phyloP scores from a whole-genome alignment of 441 rosid species.

The Cnidoscolus chayamansa region DNA sequence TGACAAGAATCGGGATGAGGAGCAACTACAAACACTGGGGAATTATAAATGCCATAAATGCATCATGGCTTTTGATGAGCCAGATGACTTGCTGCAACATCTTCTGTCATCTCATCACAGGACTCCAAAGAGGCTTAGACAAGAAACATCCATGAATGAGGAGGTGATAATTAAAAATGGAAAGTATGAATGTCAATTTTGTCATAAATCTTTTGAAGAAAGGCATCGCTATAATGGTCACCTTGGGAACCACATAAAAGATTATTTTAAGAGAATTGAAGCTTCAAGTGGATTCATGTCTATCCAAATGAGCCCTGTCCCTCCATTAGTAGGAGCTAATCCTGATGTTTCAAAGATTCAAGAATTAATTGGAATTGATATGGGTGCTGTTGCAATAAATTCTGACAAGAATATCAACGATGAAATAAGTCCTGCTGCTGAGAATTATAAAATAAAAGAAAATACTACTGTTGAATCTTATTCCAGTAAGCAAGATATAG shows the following conservation, averaged over 20 bases:
- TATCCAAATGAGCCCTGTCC: constrained; percentile 19
- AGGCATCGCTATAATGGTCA: constrained; percentile 64
- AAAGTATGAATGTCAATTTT: constrained; percentile 66
- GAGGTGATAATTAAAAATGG: constrained; percentile 60
- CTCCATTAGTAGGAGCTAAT: constrained; percentile 21
- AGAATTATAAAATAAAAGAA: constrained; percentile 14
- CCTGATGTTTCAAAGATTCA: constrained; percentile 13
- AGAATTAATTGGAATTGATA: constrained; percentile 16
- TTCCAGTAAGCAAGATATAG: constrained; percentile 20
- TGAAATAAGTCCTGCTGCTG: constrained; percentile 12
- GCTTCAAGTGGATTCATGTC: constrained; percentile 29
- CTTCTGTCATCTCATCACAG: constrained; percentile 57
- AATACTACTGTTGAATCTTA: constrained; percentile 16
- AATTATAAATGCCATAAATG: constrained; percentile 67
- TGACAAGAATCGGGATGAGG: constrained; percentile 31
- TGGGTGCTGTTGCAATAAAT: constrained; percentile 23
- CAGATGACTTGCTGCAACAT: constrained; percentile 60
- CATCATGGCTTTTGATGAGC: constrained; percentile 47
- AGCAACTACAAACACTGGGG: constrained; percentile 36
- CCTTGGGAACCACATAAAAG: constrained; percentile 67
- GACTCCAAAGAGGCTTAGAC: constrained; percentile 50
- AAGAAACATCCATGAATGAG: constrained; percentile 51
- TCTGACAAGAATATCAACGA: constrained; percentile 13
- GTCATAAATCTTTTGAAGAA: constrained; percentile 58
- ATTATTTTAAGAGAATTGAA: constrained; percentile 53